Evolutionary conservation across 306 rosid species (phyloP), one percentile per base, ranked within the genome.

Genomic region (Comarum palustre): DNA sequence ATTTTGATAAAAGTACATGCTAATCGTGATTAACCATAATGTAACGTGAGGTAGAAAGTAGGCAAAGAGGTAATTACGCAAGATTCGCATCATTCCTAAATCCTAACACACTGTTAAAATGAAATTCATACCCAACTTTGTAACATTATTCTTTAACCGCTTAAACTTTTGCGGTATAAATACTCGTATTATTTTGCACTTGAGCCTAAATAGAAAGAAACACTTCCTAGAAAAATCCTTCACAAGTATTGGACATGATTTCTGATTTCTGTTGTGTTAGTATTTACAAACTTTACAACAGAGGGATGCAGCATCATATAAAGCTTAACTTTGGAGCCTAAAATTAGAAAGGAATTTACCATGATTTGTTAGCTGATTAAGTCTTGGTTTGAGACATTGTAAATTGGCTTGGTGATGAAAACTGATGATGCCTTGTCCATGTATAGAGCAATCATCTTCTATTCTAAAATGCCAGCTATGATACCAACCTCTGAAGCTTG

Each of bases 401-500:
- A 69, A 15, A 10, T 36, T 1, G 74, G 76, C 64, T 61, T 42
- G 34, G 54, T 48, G 15, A 52, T 48, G 10, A 39, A 39, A 39
- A 39, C 12, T 39, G 55, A 48, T 47, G 72, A 24, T 59, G 66
- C 32, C 61, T 76, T 31, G 69, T 39, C 75, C 75, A 48, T 57
- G 46, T 43, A 24, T 51, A n/a, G 58, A 51, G 58, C 25, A 50
- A 50, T 7, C 55, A 51, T 6, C 41, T 51, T 51, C 10, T n/a
- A 51, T n/a, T 58, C 72, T 32, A 16, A 71, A 48, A 15, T 78
- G 71, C 29, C 51, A 77, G 51, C 71, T 29, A 27, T 36, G 60
- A 69, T 32, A 73, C 74, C 20, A 80, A 77, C 34, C 82, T 65
- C 3, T 73, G 68, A 60, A 78, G 76, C 77, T 85, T 87, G 48